These are phyloP conservation scores for Linnemannia exigua DNA, from an alignment of 192 early-diverging fungal genomes.

Conservation along the genomic window DNA sequence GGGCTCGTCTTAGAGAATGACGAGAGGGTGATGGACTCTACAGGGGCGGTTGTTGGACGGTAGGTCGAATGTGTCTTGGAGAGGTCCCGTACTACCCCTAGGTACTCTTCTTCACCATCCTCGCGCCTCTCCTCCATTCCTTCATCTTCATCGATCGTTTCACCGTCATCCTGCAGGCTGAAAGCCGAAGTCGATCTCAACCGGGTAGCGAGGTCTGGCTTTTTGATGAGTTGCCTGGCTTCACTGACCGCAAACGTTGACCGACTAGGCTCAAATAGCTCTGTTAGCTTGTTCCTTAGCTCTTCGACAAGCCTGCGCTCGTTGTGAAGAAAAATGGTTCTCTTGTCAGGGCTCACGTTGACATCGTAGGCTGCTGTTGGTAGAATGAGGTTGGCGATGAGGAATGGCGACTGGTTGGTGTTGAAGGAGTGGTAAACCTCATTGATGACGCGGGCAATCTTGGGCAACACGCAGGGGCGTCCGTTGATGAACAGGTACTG, in stretches of 20 bases:
- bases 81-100: not conserved
- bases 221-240: slow-evolving; percentile 46
- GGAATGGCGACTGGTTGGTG: slow-evolving; percentile 83
- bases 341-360: slow-evolving; percentile 96
- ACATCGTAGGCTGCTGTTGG: slow-evolving; percentile 82
- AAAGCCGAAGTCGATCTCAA: not conserved
- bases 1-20: not conserved
- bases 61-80: not conserved
- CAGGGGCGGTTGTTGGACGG: not conserved
- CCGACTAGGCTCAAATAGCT: slow-evolving; percentile 71
- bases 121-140: not conserved
- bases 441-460: slow-evolving; percentile 83
- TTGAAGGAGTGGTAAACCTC: slow-evolving; percentile 82
- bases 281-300: slow-evolving; percentile 62
- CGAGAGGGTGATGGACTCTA: not conserved
- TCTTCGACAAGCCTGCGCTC: slow-evolving; percentile 72
- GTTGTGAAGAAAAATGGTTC: slow-evolving; percentile 88
- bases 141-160: not conserved
- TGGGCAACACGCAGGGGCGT: slow-evolving; percentile 88
- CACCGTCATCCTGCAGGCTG: not conserved
- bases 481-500: slow-evolving; percentile 94
- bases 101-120: not conserved
- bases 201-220: slow-evolving; percentile 33
- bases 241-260: slow-evolving; percentile 59
- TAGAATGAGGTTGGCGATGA: slow-evolving; percentile 77